phyloP scores from a whole-genome alignment of 495 filamentous ascomycete genomes.

The Aspergillus kassunensis region DNA sequence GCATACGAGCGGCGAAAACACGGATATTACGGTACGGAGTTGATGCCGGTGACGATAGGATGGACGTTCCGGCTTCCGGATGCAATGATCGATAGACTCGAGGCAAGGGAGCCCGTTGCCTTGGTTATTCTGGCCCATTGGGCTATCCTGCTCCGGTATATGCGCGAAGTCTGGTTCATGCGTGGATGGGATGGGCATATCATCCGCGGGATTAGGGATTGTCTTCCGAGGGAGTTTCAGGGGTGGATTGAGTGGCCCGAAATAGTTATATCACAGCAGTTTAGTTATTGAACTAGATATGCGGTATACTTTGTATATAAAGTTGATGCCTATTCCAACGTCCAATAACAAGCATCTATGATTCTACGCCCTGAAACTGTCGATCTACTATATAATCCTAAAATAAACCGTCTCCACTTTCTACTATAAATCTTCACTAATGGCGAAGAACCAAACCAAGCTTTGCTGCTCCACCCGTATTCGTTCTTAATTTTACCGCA shows the following conservation, averaged over 20 bases:
- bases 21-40: constrained; percentile 4
- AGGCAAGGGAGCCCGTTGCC: constrained; percentile 32
- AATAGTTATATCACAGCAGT: background rate
- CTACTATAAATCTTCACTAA: no score
- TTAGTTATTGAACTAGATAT: background rate
- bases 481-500: constrained; percentile 30
- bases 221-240: constrained; percentile 20
- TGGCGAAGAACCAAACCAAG: no score
- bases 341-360: no score
- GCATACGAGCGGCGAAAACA: constrained; percentile 19
- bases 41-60: constrained; percentile 31
- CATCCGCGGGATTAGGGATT: constrained; percentile 24
- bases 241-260: constrained; percentile 33
- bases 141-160: constrained; percentile 35
- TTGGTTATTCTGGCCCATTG: constrained; percentile 41
- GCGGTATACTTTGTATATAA: background rate
- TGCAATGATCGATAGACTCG: constrained; percentile 27
- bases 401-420: no score
- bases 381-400: no score
- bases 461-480: constrained; percentile 25
- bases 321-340: no score
- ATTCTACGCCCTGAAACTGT: no score
- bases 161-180: constrained; percentile 36
- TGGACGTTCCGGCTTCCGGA: constrained; percentile 36
- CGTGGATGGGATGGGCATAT: constrained; percentile 38